Evolutionary conservation across 805 yeast genomes (phyloP).

Genomic region (Phaffomyces opuntiae): DNA sequence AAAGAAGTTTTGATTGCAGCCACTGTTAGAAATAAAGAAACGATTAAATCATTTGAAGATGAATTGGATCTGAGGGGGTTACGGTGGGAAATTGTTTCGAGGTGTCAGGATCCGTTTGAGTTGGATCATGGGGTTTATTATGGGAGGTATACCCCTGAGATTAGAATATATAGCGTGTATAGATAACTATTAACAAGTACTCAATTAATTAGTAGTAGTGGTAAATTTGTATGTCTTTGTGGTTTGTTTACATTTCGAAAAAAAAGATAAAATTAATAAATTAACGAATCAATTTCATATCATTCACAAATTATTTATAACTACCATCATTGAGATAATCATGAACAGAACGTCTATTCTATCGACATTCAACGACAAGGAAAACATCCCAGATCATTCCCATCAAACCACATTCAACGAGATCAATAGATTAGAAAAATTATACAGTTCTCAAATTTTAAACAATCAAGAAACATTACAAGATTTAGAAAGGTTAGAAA

Average conservation of each 20-base stretch:
- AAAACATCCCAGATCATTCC: slow-evolving; percentile 1
- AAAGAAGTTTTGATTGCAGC: slow-evolving; percentile 54
- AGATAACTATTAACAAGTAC: background rate
- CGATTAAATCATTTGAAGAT: slow-evolving; percentile 37
- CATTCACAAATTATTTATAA: too few species aligned
- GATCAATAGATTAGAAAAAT: slow-evolving; percentile 11
- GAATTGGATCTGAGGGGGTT: slow-evolving; percentile 22
- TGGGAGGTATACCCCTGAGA: slow-evolving; percentile 13
- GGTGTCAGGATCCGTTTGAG: slow-evolving; percentile 14
- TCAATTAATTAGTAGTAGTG: background rate
- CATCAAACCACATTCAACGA: slow-evolving; percentile 3
- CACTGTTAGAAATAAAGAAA: slow-evolving; percentile 59
- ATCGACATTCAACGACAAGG: slow-evolving; percentile 1
- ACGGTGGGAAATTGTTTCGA: slow-evolving; percentile 10
- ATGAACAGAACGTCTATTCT: background rate
- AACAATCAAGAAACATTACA: slow-evolving; percentile 24
- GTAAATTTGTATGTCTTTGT: background rate
- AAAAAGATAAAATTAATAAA: background rate
- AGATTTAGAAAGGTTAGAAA: slow-evolving; percentile 31
- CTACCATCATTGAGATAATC: too few species aligned
- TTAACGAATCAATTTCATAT: too few species aligned
- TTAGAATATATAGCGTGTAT: slow-evolving; percentile 10
- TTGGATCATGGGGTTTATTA: slow-evolving; percentile 19
- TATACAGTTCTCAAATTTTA: slow-evolving; percentile 17
- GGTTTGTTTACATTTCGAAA: slow-evolving; percentile 5